Evolutionary conservation across 805 yeast species (phyloP), one percentile per base, ranked within the genome.

Genomic region (Metschnikowia aberdeeniae): DNA sequence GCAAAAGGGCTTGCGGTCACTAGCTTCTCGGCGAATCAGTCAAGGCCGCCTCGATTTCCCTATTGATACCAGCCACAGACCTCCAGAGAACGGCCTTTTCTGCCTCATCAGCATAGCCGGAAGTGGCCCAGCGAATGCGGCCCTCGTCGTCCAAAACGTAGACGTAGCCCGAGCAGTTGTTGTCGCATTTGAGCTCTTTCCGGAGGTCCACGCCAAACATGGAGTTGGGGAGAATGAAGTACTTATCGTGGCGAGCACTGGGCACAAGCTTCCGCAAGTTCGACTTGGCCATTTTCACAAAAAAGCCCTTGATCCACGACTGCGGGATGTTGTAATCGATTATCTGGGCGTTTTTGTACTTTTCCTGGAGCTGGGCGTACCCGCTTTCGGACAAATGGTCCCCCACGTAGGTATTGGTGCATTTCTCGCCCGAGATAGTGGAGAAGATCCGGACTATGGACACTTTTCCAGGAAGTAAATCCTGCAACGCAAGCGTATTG

Each of bases 51-150:
- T 38, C 35, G 38, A 53, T 33, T 46, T 83, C 90, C 46, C 64
- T 74, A 49, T 75, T 76, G 26, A 86, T 57, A 0, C 86, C 85
- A 24, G 67, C 67, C 1, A 85, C 82, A 30, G 83, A 76, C 54
- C 78, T 80, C 86, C 89, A 84, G 45, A 87, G 62, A 12, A 78
- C 67, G 13, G 70, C 69, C 39, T 70, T 66, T 54, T 93, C 99
- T 29, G 76, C 75, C n/a, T 75, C 80, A 12, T 74, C 73, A 1
- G 96, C 84, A 33, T 76, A 78, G 2, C 98, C 99, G 54, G 95
- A 80, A 4, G 89, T 86, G 20, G 89, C 89, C 98, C 98, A 92
- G 55, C 98, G 73, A 43, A 93, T 84, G 56, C 77, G 82, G 42
- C 84, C 83, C 11, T 80, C 70, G 12, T 71, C 72, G 59, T 93